A percentile compares a stretch with the other conserved stretches of the same genome.
phyloP scores from a whole-genome alignment of 2,329 filamentous ascomycete genomes.

The Fusarium tupiense region DNA sequence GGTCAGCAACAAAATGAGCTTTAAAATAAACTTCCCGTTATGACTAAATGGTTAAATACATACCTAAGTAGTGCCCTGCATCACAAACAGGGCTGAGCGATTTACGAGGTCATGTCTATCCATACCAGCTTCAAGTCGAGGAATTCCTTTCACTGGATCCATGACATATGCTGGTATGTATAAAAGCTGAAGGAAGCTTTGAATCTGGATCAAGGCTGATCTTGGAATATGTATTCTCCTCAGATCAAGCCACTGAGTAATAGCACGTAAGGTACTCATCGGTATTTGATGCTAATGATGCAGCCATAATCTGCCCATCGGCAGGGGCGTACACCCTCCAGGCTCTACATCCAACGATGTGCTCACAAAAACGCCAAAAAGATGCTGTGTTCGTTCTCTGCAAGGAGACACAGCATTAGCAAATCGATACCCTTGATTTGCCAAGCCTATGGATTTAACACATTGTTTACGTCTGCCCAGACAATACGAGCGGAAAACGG shows the following conservation, averaged over 20 bases:
- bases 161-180: constrained; percentile 15
- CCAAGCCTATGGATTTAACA: not conserved
- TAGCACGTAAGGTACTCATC: not conserved
- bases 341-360: constrained; percentile 10
- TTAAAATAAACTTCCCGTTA: constrained; percentile 28
- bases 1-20: constrained; percentile 9
- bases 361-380: constrained; percentile 17
- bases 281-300: not conserved
- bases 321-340: constrained; percentile 3
- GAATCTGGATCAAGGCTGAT: not conserved
- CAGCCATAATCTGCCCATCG: constrained; percentile 12
- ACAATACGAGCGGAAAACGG: constrained; percentile 25
- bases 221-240: not conserved
- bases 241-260: not conserved
- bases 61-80: not conserved
- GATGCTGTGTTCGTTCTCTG: not conserved
- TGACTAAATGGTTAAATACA: not conserved
- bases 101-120: constrained; percentile 9
- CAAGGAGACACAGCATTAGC: not conserved
- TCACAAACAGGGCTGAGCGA: constrained; percentile 27
- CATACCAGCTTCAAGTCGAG: constrained; percentile 23
- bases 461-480: constrained; percentile 25
- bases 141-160: constrained; percentile 24
- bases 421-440: constrained; percentile 4
- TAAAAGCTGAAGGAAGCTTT: not conserved